Evolutionary conservation across 495 filamentous ascomycete species (phyloP).

Genomic region (Penicillium daleae): DNA sequence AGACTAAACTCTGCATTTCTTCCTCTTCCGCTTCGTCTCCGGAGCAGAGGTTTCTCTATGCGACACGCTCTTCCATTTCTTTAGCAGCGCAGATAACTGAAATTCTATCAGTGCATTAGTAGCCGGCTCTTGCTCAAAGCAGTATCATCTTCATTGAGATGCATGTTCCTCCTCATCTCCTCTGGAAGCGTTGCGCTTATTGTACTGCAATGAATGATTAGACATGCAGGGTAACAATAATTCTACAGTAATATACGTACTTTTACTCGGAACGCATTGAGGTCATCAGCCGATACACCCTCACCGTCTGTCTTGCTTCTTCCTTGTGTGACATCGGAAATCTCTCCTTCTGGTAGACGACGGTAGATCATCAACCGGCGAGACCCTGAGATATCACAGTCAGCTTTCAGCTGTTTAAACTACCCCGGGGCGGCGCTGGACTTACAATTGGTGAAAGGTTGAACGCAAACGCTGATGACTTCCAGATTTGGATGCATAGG

Average conservation of each 20-base stretch:
- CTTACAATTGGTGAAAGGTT: conserved; percentile 86
- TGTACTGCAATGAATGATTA: conserved; percentile 9
- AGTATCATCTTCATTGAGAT: conserved; percentile 7
- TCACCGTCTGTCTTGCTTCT: conserved; percentile 43
- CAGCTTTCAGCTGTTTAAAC: background rate
- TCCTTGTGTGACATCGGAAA: conserved; percentile 47
- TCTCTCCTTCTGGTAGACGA: conserved; percentile 64
- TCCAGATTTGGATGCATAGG: conserved; percentile 78
- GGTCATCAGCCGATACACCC: conserved; percentile 66
- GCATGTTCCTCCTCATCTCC: conserved; percentile 8
- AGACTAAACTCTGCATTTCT: background rate
- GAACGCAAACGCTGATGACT: conserved; percentile 77
- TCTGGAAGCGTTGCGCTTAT: conserved; percentile 3
- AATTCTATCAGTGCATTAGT: too few species aligned
- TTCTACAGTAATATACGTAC: conserved; percentile 23
- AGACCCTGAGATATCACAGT: conserved; percentile 62
- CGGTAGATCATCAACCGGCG: conserved; percentile 84
- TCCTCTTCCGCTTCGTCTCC: background rate
- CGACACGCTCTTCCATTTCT: background rate
- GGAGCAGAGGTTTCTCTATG: background rate
- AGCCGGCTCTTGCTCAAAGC: too few species aligned
- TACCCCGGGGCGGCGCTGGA: background rate
- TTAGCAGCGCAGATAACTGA: too few species aligned
- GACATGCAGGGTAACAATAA: background rate
- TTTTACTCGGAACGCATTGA: conserved; percentile 78